Evolutionary conservation across 768 basidiomycete genomes (phyloP), one percentile per base, ranked within the genome.

Genomic region (Mycena galopus): DNA sequence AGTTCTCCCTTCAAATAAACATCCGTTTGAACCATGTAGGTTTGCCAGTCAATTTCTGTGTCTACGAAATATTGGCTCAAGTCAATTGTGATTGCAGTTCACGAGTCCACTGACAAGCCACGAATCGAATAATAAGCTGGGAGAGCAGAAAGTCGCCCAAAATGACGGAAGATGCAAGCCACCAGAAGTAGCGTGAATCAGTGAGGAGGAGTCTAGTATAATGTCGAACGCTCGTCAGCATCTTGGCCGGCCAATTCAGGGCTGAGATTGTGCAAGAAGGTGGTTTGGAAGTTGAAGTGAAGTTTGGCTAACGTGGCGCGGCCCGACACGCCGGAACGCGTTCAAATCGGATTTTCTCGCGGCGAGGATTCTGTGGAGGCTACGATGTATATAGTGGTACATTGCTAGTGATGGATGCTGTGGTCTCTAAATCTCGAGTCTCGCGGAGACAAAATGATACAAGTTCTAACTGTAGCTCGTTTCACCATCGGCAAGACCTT

Each of bases 41-140:
- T 98, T 78, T 92, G 89, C 92, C 95, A 99, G 83, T 99, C 98
- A 77, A 99, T 99, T 83, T 99, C 97, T 14, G 98, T 99, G 84
- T 97, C 97, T 98, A 84, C 61, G 63, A 76, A 42, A 39, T 25
- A 50, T 79, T 67, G 77, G 59, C 27, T 64, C 58, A 32, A 56
- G 51, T 72, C 8, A 23, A 47, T n/a, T 47, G 44, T 33, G 21
- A 27, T 23, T 61, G n/a, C 37, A 37, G 56, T 42, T 53, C 57
- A 57, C 71, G 72, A 72, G 37, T 63, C 64, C 61, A 82, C 93
- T 86, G 76, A 98, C 97, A 99, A 75, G 94, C 88, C 66, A 98
- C 86, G 79, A 91, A 92, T 53, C 84, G 88, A 74, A 97, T 92
- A 76, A 98, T 92, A 80, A 96, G 87, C 63, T 91, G 86, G 11